phyloP scores from a whole-genome alignment of 345 rosid species.

The Cardamine resedifolia region DNA sequence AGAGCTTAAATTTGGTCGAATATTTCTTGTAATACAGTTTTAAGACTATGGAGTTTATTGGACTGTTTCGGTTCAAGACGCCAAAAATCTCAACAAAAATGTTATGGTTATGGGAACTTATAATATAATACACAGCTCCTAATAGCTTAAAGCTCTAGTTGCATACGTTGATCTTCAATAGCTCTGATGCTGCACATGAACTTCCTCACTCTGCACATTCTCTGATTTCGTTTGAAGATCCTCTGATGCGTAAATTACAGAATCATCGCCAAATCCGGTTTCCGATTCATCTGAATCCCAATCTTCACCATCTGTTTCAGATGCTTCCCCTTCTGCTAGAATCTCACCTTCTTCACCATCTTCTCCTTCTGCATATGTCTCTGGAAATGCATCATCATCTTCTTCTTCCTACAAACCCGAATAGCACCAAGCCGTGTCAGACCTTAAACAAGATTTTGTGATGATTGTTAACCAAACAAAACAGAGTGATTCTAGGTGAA shows the following conservation, averaged over 20 bases:
- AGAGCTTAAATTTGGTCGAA: neutral
- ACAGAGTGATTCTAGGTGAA: neutral
- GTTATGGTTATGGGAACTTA: neutral
- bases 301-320: slow-evolving; percentile 8
- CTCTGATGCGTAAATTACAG: neutral
- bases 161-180: neutral
- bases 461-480: neutral
- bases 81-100: neutral
- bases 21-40: slow-evolving; percentile 10
- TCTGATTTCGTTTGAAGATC: slow-evolving; percentile 11
- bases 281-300: slow-evolving; percentile 17
- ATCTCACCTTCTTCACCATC: slow-evolving; percentile 14
- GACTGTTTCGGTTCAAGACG: neutral
- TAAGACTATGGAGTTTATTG: slow-evolving; percentile 4
- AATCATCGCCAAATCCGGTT: slow-evolving; percentile 10
- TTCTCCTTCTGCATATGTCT: slow-evolving; percentile 43
- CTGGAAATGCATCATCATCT: slow-evolving; percentile 40
- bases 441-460: neutral
- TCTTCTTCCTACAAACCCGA: slow-evolving; percentile 51
- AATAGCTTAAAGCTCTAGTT: neutral
- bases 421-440: slow-evolving; percentile 16
- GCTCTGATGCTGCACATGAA: neutral
- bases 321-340: slow-evolving; percentile 10
- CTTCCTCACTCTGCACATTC: slow-evolving; percentile 2
- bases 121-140: neutral